Evolutionary conservation across 2,329 filamentous ascomycete genomes (phyloP), one percentile per base, ranked within the genome.

Genomic region (Calonectria pseudoturangicola): DNA sequence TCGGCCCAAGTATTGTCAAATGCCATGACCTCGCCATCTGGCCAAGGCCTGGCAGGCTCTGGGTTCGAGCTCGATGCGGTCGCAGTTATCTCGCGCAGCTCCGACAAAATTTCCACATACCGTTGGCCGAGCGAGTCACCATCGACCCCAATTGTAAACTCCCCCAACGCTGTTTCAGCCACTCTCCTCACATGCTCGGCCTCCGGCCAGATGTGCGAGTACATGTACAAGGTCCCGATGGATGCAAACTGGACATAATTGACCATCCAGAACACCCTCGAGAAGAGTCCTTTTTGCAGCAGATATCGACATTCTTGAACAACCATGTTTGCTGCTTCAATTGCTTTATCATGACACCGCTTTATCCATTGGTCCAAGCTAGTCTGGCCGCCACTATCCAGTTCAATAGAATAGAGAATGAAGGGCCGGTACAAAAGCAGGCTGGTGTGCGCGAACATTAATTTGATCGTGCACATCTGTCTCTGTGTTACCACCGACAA

Each of bases 241-340:
- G 47, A 66, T 5, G 63, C 63, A 43, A 66, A 66, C 8, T 66
- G 63, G 13, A 66, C 47, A 28, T 66, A 66, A 15, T 66, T 66
- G 21, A 66, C 63, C 63, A 66, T 66, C 63, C 33, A 66, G 7
- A 66, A 66, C 4, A 66, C 47, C 10, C 63, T 66, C 8, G 63
- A 66, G 63, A 66, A 66, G 13, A 66, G 33, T 1, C 63, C 63
- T 36, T 41, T 50, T 15, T 66, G 63, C 10, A 66, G n/a, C 3
- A 66, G 47, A 18, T 66, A 66, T 16, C 33, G 63, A 25, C 63
- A 66, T 28, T 66, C 47, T 4, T 36, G 27, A 5, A 66, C 63
- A 13, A 51, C 63, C 47, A 66, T 66, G 25, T 43, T 66, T 18
- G 63, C 63, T 51, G 47, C 45, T 21, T 66, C 63, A 12, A 66